A percentile compares a stretch with the other conserved stretches of the same genome.
Conservation (phyloP, 2,329 filamentous ascomycete genomes). For the Diaporthe sp. region DNA sequence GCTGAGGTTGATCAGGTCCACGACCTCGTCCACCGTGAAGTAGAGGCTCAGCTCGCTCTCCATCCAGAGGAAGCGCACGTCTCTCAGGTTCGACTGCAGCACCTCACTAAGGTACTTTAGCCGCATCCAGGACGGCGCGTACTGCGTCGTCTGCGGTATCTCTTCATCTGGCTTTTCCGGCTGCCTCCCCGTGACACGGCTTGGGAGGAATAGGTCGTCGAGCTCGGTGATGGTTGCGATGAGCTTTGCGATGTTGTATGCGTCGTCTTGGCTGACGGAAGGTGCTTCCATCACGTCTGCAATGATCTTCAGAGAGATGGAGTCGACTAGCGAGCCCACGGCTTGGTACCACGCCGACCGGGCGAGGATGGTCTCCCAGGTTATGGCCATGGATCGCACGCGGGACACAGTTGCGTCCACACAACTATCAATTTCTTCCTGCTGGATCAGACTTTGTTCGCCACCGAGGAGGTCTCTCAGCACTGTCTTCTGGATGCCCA, state of each 20-base stretch:
- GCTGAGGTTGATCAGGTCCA: conserved; percentile 71
- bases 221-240: conserved; percentile 68
- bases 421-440: conserved; percentile 62
- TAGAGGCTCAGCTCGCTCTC: conserved; percentile 74
- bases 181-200: conserved; percentile 43
- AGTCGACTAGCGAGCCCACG: conserved; percentile 68
- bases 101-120: conserved; percentile 73
- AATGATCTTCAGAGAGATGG: conserved; percentile 68
- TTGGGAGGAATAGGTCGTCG: conserved; percentile 69
- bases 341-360: conserved; percentile 73
- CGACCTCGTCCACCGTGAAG: conserved; percentile 69
- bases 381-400: conserved; percentile 62
- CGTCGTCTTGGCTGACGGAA: conserved; percentile 72
- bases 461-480: conserved; percentile 70
- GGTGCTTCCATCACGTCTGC: conserved; percentile 70
- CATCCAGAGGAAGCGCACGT: conserved; percentile 72
- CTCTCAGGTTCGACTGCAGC: conserved; percentile 73
- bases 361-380: conserved; percentile 69
- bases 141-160: conserved; percentile 68
- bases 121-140: conserved; percentile 70
- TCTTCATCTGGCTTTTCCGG: conserved; percentile 47
- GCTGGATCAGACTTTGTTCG: conserved; percentile 69
- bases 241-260: conserved; percentile 68
- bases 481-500: conserved; percentile 69
- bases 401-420: conserved; percentile 64